Evolutionary conservation across 2,329 filamentous ascomycete genomes (phyloP).

Genomic region (Trichophyton verrucosum): DNA sequence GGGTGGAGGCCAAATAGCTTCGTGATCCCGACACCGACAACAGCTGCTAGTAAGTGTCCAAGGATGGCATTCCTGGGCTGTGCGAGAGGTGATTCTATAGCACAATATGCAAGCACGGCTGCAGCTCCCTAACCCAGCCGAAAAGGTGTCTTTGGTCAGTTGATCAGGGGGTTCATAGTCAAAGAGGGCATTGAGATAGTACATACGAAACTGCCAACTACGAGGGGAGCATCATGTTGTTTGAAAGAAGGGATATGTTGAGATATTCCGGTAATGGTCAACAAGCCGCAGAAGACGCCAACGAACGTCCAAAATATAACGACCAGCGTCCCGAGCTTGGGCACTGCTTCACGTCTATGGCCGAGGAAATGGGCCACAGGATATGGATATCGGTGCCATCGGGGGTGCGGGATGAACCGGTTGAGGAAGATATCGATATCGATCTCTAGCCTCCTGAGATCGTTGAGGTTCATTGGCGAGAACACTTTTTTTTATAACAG

Average conservation of each 20-base stretch:
- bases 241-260: slow-evolving; percentile 44
- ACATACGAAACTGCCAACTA: slow-evolving; percentile 61
- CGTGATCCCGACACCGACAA: slow-evolving; percentile 49
- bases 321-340: slow-evolving; percentile 44
- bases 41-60: slow-evolving; percentile 52
- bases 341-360: slow-evolving; percentile 35
- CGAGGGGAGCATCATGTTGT: slow-evolving; percentile 42
- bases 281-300: slow-evolving; percentile 50
- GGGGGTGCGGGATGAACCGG: slow-evolving; percentile 53
- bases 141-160: not conserved
- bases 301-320: slow-evolving; percentile 52
- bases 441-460: slow-evolving; percentile 37
- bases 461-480: not conserved
- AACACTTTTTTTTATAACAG: not conserved
- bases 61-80: slow-evolving; percentile 59
- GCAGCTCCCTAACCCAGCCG: slow-evolving; percentile 48
- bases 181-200: not conserved
- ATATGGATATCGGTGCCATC: slow-evolving; percentile 51
- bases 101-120: slow-evolving; percentile 62
- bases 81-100: slow-evolving; percentile 57
- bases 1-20: slow-evolving; percentile 51
- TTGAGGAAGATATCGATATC: slow-evolving; percentile 70
- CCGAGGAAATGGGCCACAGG: slow-evolving; percentile 58
- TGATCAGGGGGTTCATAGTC: not conserved
- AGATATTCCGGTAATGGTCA: slow-evolving; percentile 47